Evolutionary conservation across 2,329 filamentous ascomycete genomes (phyloP).

Genomic region (Plenodomus biglobosus): DNA sequence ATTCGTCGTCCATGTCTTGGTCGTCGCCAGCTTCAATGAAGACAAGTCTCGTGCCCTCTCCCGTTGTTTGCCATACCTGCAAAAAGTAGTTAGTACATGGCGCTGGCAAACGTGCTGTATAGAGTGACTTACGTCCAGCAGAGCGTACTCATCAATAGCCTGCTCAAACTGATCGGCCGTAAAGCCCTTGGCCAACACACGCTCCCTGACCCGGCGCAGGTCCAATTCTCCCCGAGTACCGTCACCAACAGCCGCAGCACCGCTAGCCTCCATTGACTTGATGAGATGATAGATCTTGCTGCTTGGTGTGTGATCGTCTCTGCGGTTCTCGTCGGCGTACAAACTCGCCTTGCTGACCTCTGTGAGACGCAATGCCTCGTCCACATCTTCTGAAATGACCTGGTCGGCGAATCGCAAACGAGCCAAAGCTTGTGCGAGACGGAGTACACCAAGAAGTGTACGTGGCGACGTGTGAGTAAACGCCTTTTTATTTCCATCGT

Average conservation of each 20-base stretch:
- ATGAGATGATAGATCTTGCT: constrained; percentile 95
- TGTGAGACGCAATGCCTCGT: constrained; percentile 86
- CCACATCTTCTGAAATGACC: constrained; percentile 89
- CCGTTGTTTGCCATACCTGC: constrained; percentile 59
- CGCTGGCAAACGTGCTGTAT: background rate
- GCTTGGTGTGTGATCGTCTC: constrained; percentile 73
- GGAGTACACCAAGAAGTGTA: constrained; percentile 88
- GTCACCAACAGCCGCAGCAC: constrained; percentile 76
- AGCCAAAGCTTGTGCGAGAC: constrained; percentile 89
- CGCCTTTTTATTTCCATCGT: constrained; percentile 86
- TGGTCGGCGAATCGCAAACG: constrained; percentile 83
- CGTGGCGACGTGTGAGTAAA: constrained; percentile 93
- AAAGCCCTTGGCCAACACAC: constrained; percentile 94
- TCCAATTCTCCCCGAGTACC: constrained; percentile 75
- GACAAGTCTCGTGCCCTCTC: constrained; percentile 56
- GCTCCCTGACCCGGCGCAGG: constrained; percentile 83
- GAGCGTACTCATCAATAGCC: constrained; percentile 85
- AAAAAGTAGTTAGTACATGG: constrained; percentile 31
- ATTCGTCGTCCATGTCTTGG: constrained; percentile 45
- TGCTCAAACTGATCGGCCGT: constrained; percentile 89
- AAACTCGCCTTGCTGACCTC: constrained; percentile 93
- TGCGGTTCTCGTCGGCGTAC: constrained; percentile 64
- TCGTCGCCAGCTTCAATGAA: constrained; percentile 57
- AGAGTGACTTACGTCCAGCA: constrained; percentile 72
- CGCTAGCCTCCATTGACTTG: constrained; percentile 80